phyloP scores from a whole-genome alignment of 805 yeast species.

The Starmerella stigmatis region DNA sequence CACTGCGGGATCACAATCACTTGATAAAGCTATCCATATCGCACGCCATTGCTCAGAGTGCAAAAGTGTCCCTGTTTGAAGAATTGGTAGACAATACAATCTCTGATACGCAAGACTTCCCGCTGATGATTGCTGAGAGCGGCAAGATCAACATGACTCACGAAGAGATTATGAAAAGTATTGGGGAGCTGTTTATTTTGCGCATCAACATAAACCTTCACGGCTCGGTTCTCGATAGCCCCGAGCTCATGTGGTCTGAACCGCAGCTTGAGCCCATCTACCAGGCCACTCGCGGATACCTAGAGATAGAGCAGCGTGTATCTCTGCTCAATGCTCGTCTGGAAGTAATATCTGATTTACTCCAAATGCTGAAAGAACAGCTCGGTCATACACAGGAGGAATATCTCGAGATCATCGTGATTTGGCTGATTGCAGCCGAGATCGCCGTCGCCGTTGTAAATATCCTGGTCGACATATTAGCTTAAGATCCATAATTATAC shows the following conservation, averaged over 20 bases:
- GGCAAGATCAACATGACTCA: constrained; percentile 93
- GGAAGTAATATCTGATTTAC: constrained; percentile 84
- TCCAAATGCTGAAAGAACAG: constrained; percentile 95
- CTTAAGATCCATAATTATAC: not conserved
- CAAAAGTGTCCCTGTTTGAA: constrained; percentile 88
- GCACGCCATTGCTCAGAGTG: constrained; percentile 92
- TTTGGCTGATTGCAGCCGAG: constrained; percentile 82
- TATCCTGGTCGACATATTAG: constrained; percentile 37
- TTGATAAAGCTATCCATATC: constrained; percentile 88
- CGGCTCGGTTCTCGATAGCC: constrained; percentile 73
- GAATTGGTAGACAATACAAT: constrained; percentile 94
- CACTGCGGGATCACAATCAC: constrained; percentile 77
- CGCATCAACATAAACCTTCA: constrained; percentile 37
- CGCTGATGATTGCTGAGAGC: constrained; percentile 85
- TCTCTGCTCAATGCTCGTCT: constrained; percentile 79
- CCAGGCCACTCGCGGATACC: constrained; percentile 90
- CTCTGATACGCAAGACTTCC: constrained; percentile 94
- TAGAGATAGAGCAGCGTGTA: constrained; percentile 91
- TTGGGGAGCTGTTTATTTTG: constrained; percentile 87
- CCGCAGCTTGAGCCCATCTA: constrained; percentile 96
- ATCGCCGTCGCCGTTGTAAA: constrained; percentile 79
- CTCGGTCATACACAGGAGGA: constrained; percentile 88
- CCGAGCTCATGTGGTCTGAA: constrained; percentile 98
- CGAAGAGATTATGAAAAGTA: constrained; percentile 91
- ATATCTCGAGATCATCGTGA: constrained; percentile 81